Evolutionary conservation across 257 asterid species (phyloP).

Genomic region (Penstemon barbatus): DNA sequence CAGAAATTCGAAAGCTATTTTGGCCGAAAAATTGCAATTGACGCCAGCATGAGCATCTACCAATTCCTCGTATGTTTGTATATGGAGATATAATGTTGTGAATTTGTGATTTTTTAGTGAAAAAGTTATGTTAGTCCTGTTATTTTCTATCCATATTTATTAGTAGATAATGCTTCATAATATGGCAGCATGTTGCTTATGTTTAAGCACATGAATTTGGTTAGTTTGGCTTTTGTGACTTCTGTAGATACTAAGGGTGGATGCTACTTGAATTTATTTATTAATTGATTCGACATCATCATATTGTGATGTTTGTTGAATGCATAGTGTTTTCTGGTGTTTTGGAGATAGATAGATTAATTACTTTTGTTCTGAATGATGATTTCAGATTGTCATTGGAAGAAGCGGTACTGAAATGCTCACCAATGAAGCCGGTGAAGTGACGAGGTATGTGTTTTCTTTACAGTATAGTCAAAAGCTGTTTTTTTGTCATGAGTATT

Average conservation of each 20-base stretch:
- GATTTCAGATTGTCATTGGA: conserved; percentile 90
- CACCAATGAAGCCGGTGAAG: conserved; percentile 97
- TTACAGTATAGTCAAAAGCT: conserved; percentile 8
- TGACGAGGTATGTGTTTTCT: conserved; percentile 62
- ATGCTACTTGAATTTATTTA: conserved; percentile 12
- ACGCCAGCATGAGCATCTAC: conserved; percentile 99
- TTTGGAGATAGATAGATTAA: not conserved
- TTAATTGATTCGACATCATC: not conserved
- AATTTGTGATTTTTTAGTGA: not conserved
- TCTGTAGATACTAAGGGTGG: not conserved
- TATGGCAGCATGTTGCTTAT: not conserved
- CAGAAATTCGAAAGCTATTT: conserved; percentile 94
- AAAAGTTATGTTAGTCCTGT: not conserved
- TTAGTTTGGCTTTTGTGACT: not conserved
- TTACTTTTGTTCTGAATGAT: conserved; percentile 20
- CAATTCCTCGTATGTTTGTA: conserved; percentile 71
- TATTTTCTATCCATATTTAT: conserved; percentile 6
- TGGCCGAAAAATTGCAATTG: conserved; percentile 95
- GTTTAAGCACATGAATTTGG: not conserved
- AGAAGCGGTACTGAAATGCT: conserved; percentile 89
- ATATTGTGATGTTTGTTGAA: not conserved
- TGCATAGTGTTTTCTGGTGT: not conserved
- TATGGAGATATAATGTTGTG: conserved; percentile 10
- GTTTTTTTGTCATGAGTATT: not conserved
- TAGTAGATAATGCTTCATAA: not conserved